Evolutionary conservation across 2,329 filamentous ascomycete species (phyloP).

Genomic region (Lachnum nothofagi): DNA sequence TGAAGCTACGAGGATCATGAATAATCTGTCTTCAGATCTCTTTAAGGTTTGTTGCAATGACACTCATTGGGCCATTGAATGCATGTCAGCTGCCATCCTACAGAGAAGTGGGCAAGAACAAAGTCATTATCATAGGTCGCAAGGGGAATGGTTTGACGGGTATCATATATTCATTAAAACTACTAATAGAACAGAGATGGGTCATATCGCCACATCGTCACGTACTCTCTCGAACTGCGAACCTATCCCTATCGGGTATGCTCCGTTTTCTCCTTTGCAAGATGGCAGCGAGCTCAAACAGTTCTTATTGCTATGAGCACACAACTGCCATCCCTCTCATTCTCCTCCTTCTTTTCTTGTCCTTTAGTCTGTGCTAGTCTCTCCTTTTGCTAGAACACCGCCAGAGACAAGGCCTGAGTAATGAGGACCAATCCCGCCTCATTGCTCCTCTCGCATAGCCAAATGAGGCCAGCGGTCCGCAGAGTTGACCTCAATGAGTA

Average conservation of each 20-base stretch:
- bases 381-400: constrained; percentile 16
- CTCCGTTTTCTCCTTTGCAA: constrained; percentile 1
- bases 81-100: too few relatives aligned
- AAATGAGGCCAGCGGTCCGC: constrained; percentile 19
- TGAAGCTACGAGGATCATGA: background rate
- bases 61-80: too few relatives aligned
- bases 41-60: background rate
- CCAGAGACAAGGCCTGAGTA: constrained; percentile 20
- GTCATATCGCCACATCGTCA: too few relatives aligned
- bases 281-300: constrained; percentile 24
- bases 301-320: constrained; percentile 17
- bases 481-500: constrained; percentile 23
- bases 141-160: too few relatives aligned
- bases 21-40: background rate
- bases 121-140: too few relatives aligned
- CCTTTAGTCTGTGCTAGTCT: constrained; percentile 16
- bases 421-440: constrained; percentile 24
- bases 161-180: too few relatives aligned
- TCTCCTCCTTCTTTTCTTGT: constrained; percentile 3
- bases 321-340: constrained; percentile 12
- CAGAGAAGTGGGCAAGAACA: too few relatives aligned
- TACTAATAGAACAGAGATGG: too few relatives aligned
- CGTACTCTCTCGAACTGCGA: too few relatives aligned
- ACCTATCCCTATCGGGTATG: too few relatives aligned
- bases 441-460: constrained; percentile 25